Evolutionary conservation across 176 grass and related monocot genomes (phyloP).

Genomic region (Aegilops umbellulata): DNA sequence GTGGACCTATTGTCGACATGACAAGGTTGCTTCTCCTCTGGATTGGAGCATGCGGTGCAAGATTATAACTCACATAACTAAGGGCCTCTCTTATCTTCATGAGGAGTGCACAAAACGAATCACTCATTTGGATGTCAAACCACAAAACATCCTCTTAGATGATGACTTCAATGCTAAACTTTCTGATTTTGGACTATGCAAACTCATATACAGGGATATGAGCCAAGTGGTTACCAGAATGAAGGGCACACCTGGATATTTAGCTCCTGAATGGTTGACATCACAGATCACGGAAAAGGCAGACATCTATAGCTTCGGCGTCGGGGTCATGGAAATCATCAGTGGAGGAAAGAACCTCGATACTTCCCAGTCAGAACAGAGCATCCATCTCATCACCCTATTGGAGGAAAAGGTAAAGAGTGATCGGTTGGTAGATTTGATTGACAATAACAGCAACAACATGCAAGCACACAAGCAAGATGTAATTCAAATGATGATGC

Average conservation of each 20-base stretch:
- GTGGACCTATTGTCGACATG: not conserved
- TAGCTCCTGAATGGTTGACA: conserved; percentile 11
- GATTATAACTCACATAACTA: not conserved
- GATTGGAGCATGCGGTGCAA: not conserved
- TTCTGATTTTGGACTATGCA: not conserved
- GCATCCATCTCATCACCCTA: not conserved
- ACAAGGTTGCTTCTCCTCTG: not conserved
- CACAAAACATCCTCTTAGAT: conserved; percentile 12
- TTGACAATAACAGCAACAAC: not conserved
- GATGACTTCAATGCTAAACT: not conserved
- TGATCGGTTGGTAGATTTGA: not conserved
- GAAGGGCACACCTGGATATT: conserved; percentile 2
- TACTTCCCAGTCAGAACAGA: not conserved
- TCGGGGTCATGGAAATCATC: not conserved
- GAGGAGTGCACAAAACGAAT: not conserved
- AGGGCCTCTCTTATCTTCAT: not conserved
- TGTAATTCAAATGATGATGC: conserved; percentile 20
- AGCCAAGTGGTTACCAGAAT: conserved; percentile 7
- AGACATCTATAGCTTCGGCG: not conserved
- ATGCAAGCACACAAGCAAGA: conserved; percentile 1
- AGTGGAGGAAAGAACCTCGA: not conserved
- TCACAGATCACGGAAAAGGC: not conserved
- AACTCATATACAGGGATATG: not conserved
- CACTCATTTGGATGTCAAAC: conserved; percentile 4
- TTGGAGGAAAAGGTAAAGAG: not conserved